Evolutionary conservation across 257 asterid genomes (phyloP), one percentile per base, ranked within the genome.

Genomic region (Gentiana straminea): DNA sequence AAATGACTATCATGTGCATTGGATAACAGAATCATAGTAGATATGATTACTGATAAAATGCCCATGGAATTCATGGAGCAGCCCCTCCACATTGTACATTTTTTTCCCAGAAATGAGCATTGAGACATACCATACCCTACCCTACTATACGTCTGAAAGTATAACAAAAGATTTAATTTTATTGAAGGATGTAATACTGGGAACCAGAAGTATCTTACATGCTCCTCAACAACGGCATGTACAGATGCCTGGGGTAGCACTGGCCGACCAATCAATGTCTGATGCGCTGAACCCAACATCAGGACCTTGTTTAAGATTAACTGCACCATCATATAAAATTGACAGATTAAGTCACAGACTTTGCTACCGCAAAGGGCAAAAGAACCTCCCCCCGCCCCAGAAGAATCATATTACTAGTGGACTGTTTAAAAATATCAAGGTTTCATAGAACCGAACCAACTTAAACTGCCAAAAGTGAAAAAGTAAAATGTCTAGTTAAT

Each of bases 151-250:
- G 15, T 55, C n/a, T 4, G 37, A 7, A 33, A 34, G 37, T 7
- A 35, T 1, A n/a, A 38, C 52, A 41, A 58, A 33, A 43, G 3
- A 38, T 51, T 11, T 54, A 34, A 38, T 33, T 37, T 53, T 61
- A 34, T 53, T 49, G 58, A 7, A 8, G 32, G 51, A 54, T 13
- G 48, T 8, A 49, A 37, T 11, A 41, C 4, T 1, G 4, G 10
- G 35, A 58, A 5, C 5, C 46, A 41, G 43, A 5, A 11, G 13
- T 33, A 54, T 74, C 98, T 77, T 84, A 87, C 97, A 65, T 87
- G 98, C 78, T 91, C 97, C 82, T 91, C 98, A 6, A 91, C 98
- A 62, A 87, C 93, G 70, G 94, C 95, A 75, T 87, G 93, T 68
- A 87, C 98, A 73, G 87, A 77, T 39, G 94, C 96, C 67, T 87